Percentiles rank a stretch among this genome's conserved stretches.
Conservation (phyloP, 2,329 filamentous ascomycete species). For the Fusarium sarcochroum region DNA sequence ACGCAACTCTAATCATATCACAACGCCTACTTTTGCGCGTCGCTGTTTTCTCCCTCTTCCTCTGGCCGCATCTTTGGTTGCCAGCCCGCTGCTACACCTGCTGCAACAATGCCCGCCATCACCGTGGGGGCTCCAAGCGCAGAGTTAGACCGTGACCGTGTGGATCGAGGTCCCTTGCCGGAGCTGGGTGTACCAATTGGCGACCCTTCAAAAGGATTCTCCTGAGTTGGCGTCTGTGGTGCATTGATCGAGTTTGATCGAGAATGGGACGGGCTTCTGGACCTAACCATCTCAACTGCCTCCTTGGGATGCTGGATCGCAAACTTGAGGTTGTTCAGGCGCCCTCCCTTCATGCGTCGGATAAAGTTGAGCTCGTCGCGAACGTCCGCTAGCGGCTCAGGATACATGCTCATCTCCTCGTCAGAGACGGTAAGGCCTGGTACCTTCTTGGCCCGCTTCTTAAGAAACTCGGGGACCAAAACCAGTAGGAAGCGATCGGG, state of each 20-base stretch:
- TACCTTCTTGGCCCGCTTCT: conserved; percentile 61
- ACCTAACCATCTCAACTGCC: conserved; percentile 70
- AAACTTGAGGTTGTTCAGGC: conserved; percentile 85
- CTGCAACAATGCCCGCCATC: conserved; percentile 87
- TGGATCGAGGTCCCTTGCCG: conserved; percentile 76
- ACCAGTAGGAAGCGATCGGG: conserved; percentile 77
- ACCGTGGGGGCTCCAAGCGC: conserved; percentile 81
- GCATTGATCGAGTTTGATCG: conserved; percentile 73
- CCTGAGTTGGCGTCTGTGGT: conserved; percentile 74
- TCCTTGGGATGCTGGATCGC: conserved; percentile 82
- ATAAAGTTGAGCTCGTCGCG: conserved; percentile 86
- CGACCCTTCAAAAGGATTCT: conserved; percentile 63
- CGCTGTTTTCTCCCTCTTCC: conserved; percentile 42
- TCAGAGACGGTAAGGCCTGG: conserved; percentile 74
- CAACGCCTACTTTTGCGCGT: conserved; percentile 47
- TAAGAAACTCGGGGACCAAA: conserved; percentile 68
- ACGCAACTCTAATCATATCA: conserved; percentile 13
- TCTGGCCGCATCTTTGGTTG: conserved; percentile 68
- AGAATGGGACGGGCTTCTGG: conserved; percentile 74
- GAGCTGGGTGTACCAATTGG: conserved; percentile 70
- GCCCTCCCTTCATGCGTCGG: conserved; percentile 84
- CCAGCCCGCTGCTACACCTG: conserved; percentile 82
- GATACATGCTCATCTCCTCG: conserved; percentile 78
- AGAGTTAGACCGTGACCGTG: conserved; percentile 75
- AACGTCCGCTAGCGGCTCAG: conserved; percentile 79